Conservation (phyloP, 169 alveolate genomes). For the Babesia bigemina region DNA sequence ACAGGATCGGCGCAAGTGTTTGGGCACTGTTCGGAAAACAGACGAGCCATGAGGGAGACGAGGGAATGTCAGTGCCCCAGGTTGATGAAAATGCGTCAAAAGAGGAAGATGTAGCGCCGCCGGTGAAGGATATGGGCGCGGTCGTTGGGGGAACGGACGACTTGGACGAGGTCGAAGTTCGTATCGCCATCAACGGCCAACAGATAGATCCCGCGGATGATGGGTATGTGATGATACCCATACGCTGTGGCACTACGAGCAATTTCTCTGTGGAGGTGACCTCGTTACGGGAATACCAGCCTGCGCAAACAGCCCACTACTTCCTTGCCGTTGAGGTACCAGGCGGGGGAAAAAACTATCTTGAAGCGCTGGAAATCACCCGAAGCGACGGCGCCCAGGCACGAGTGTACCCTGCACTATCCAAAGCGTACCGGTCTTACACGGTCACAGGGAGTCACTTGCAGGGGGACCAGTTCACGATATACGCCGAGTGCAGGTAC, state of each 20-base stretch:
- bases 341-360: conserved; percentile 12
- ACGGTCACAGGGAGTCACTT: neutral
- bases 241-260: conserved; percentile 47
- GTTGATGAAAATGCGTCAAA: too few relatives aligned
- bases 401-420: conserved; percentile 23
- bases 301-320: conserved; percentile 4
- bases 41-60: too few relatives aligned
- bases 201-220: conserved; percentile 10
- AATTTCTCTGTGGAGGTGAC: conserved; percentile 5
- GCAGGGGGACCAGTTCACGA: neutral
- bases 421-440: conserved; percentile 14
- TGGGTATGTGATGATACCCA: conserved; percentile 16
- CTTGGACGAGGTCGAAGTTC: neutral
- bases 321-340: conserved; percentile 29
- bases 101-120: too few relatives aligned
- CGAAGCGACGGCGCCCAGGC: neutral
- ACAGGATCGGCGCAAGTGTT: neutral
- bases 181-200: conserved; percentile 27
- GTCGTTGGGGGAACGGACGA: too few relatives aligned
- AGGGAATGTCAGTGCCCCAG: too few relatives aligned
- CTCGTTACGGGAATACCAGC: neutral
- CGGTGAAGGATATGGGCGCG: too few relatives aligned
- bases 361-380: conserved; percentile 21
- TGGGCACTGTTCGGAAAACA: neutral
- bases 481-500: conserved; percentile 49